phyloP scores from a whole-genome alignment of 176 grass and related monocot genomes.

The Avena sativa region DNA sequence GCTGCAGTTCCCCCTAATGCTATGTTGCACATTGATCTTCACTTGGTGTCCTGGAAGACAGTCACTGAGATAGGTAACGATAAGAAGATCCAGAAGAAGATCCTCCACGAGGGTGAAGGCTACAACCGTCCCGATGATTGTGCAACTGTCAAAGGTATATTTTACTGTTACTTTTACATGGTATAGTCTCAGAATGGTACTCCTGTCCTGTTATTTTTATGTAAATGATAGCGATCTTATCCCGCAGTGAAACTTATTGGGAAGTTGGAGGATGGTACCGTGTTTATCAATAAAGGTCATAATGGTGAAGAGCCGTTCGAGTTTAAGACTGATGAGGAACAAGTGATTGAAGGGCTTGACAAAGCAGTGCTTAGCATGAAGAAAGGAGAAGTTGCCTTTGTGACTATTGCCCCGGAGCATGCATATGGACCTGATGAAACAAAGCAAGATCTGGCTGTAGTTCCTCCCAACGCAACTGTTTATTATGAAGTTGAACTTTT shows the following conservation, averaged over 20 bases:
- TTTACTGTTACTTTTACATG: background rate
- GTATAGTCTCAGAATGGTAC: background rate
- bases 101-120: conserved; percentile 75
- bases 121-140: conserved; percentile 76
- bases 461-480: conserved; percentile 68
- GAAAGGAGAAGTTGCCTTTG: conserved; percentile 70
- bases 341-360: conserved; percentile 89
- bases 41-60: conserved; percentile 79
- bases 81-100: conserved; percentile 77
- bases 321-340: conserved; percentile 85
- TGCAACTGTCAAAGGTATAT: conserved; percentile 62
- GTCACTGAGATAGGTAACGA: conserved; percentile 75
- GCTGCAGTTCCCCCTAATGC: conserved; percentile 64
- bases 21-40: conserved; percentile 62
- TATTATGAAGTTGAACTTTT: conserved; percentile 75
- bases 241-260: conserved; percentile 77
- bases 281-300: conserved; percentile 84
- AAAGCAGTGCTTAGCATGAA: conserved; percentile 78
- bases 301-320: conserved; percentile 71
- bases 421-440: conserved; percentile 69
- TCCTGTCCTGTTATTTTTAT: background rate
- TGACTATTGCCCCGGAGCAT: conserved; percentile 70
- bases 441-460: conserved; percentile 57
- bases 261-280: conserved; percentile 74
- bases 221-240: background rate